Conservation (phyloP, 768 basidiomycete genomes). For the Lyophyllum decastes region DNA sequence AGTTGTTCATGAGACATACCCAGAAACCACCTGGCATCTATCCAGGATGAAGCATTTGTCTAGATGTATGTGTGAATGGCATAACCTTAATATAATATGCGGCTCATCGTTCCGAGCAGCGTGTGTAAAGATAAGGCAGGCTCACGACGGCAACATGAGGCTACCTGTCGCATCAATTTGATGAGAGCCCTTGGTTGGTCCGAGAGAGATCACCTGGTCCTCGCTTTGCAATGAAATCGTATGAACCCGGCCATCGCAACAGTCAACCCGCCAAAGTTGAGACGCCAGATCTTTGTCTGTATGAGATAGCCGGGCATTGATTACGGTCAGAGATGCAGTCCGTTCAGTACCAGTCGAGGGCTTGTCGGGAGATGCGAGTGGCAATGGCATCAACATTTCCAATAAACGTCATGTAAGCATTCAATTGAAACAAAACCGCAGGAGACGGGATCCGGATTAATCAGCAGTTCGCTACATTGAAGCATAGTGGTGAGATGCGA, state of each 20-base stretch:
- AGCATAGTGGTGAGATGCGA: no score
- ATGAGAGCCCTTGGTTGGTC: background rate
- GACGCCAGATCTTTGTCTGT: slow-evolving; percentile 23
- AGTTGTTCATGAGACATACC: slow-evolving; percentile 36
- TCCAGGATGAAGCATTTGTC: slow-evolving; percentile 71
- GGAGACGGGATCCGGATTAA: background rate
- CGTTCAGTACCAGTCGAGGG: background rate
- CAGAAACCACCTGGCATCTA: slow-evolving; percentile 51
- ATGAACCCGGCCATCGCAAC: slow-evolving; percentile 27
- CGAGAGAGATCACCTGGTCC: background rate
- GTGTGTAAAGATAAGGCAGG: slow-evolving; percentile 1
- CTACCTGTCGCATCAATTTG: slow-evolving; percentile 29
- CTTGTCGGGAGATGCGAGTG: slow-evolving; percentile 1
- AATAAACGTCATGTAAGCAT: background rate
- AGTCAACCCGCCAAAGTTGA: slow-evolving; percentile 32
- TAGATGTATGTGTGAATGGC: slow-evolving; percentile 67
- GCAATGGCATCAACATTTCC: background rate
- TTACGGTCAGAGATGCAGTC: slow-evolving; percentile 10
- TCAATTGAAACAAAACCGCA: background rate
- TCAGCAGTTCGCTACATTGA: background rate
- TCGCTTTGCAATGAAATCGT: slow-evolving; percentile 18
- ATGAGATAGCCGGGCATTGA: slow-evolving; percentile 32
- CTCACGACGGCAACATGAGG: slow-evolving; percentile 39
- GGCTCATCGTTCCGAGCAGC: slow-evolving; percentile 8
- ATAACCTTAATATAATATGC: slow-evolving; percentile 32